phyloP scores from a whole-genome alignment of 202 grass and related monocot genomes.

The Dendrocalamus latiflorus region DNA sequence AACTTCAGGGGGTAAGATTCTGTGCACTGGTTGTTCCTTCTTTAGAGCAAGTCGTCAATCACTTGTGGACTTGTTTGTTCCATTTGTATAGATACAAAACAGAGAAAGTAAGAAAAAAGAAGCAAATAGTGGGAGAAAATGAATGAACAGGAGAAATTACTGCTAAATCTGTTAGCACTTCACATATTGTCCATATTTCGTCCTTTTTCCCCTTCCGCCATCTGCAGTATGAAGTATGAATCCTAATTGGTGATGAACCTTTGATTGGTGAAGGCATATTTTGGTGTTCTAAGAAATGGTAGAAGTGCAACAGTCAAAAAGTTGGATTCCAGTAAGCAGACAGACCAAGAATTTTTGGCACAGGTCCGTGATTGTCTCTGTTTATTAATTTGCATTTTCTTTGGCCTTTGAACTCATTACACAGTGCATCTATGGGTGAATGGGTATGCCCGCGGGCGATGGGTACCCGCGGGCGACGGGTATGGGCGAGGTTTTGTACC shows the following conservation, averaged over 20 bases:
- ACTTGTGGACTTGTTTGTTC: neutral
- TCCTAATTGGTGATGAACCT: slow-evolving; percentile 32
- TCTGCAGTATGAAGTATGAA: neutral
- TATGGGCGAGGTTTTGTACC: no score
- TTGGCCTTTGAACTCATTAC: no score
- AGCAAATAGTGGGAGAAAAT: neutral
- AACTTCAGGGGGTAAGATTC: no score
- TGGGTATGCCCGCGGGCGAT: no score
- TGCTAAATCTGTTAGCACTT: neutral
- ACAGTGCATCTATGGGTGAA: no score
- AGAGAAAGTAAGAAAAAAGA: neutral
- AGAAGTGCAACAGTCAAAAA: slow-evolving; percentile 76
- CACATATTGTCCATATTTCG: neutral
- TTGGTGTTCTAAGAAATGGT: slow-evolving; percentile 79
- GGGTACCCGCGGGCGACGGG: no score
- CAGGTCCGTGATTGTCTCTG: slow-evolving; percentile 64
- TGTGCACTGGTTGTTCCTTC: no score
- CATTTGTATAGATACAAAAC: neutral
- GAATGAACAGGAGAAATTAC: neutral
- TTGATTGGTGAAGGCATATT: slow-evolving; percentile 96
- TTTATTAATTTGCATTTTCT: no score
- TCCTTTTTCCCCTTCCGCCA: neutral
- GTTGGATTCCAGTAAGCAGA: slow-evolving; percentile 92
- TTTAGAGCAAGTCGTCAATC: neutral
- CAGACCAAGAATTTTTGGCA: slow-evolving; percentile 88